Conservation (phyloP, 805 yeast genomes). For the Metschnikowia henanensis region DNA sequence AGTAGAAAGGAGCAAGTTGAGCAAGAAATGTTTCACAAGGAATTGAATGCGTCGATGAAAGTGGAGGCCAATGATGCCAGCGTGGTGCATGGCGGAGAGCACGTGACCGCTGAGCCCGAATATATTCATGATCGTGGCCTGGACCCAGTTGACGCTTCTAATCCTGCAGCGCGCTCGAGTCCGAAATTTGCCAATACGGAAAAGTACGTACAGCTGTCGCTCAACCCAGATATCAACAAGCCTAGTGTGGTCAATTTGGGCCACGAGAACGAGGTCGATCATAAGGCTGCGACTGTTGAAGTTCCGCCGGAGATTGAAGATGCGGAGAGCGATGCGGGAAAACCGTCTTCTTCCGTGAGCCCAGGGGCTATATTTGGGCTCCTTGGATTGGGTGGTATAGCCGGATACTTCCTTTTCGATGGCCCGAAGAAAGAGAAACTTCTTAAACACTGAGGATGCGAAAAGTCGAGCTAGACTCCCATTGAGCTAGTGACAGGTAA, state of each 20-base stretch:
- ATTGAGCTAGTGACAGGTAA: no score
- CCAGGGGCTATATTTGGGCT: conserved; percentile 14
- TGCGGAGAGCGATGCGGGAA: conserved; percentile 10
- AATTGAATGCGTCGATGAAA: conserved; percentile 35
- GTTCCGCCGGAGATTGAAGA: conserved; percentile 38
- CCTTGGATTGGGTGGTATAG: conserved; percentile 21
- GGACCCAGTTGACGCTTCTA: conserved; percentile 34
- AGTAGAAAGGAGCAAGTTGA: conserved; percentile 39
- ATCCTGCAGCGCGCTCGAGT: conserved; percentile 13
- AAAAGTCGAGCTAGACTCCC: no score
- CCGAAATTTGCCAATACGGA: conserved; percentile 38
- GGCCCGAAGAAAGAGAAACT: not conserved
- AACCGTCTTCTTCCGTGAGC: conserved; percentile 4
- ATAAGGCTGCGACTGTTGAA: conserved; percentile 32
- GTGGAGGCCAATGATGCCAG: conserved; percentile 45
- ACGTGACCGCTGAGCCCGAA: conserved; percentile 38
- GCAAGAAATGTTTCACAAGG: conserved; percentile 36
- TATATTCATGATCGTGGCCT: conserved; percentile 39
- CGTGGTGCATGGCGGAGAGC: conserved; percentile 45
- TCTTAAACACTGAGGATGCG: not conserved
- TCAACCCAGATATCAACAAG: conserved; percentile 42
- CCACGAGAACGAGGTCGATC: conserved; percentile 33
- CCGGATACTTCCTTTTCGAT: conserved; percentile 18
- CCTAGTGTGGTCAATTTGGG: conserved; percentile 37
- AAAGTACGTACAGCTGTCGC: conserved; percentile 40